These are phyloP conservation scores for Rehmannia glutinosa DNA, from an alignment of 257 asterid species.

Conservation along the genomic window DNA sequence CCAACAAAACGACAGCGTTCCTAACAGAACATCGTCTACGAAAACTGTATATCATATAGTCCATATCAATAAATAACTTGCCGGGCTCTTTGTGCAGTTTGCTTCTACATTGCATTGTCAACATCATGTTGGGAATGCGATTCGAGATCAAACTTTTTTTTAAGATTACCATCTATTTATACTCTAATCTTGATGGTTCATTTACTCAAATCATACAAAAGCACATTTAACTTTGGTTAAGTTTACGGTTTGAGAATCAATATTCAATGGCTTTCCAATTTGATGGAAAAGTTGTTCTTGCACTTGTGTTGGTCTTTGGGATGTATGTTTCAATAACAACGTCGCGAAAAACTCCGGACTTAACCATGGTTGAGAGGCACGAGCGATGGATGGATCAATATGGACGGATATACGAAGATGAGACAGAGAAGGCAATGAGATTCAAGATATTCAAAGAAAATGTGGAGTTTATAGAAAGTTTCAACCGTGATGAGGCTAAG, in stretches of 20 bases:
- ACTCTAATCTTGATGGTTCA: neutral
- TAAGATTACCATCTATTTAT: neutral
- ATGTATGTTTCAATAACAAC: neutral
- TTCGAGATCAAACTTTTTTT: neutral
- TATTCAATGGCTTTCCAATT: neutral
- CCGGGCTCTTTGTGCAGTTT: neutral
- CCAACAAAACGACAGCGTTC: neutral
- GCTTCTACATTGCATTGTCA: neutral
- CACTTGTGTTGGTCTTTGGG: conserved; percentile 6
- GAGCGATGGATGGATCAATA: conserved; percentile 17
- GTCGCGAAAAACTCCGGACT: neutral
- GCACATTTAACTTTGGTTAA: neutral
- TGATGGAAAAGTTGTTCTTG: neutral
- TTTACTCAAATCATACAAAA: neutral
- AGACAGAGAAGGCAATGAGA: conserved; percentile 27
- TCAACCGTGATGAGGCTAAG: no score
- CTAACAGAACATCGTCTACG: neutral
- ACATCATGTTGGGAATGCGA: neutral
- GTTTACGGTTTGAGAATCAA: neutral
- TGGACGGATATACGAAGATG: conserved; percentile 27
- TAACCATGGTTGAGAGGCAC: conserved; percentile 15
- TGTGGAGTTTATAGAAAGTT: conserved; percentile 22
- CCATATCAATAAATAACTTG: no score
- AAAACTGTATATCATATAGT: neutral
- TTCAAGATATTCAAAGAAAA: conserved; percentile 31